Evolutionary conservation across 495 filamentous ascomycete species (phyloP).

Genomic region (Rusavskia elegans): DNA sequence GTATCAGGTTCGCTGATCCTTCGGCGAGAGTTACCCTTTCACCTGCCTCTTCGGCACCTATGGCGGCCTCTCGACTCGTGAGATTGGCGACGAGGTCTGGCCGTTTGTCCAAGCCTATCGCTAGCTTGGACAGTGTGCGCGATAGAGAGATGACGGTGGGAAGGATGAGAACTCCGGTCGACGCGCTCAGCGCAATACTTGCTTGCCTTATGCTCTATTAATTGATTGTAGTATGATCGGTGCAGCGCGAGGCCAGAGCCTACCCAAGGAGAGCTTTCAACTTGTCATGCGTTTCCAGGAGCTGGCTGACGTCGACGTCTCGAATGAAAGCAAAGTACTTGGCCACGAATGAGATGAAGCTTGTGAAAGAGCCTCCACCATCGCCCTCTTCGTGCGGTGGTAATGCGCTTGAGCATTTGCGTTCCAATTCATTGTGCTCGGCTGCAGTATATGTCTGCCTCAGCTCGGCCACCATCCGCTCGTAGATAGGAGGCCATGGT

Average conservation of each 20-base stretch:
- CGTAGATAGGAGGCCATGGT: slow-evolving; percentile 47
- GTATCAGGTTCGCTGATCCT: slow-evolving; percentile 68
- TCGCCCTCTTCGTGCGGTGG: slow-evolving; percentile 35
- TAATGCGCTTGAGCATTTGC: slow-evolving; percentile 38
- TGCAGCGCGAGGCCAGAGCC: slow-evolving; percentile 10
- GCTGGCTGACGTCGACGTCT: slow-evolving; percentile 57
- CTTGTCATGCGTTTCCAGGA: slow-evolving; percentile 57
- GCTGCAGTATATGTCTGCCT: slow-evolving; percentile 34
- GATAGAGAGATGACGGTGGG: slow-evolving; percentile 64
- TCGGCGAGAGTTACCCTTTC: slow-evolving; percentile 66
- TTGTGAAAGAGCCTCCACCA: slow-evolving; percentile 51
- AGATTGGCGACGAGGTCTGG: slow-evolving; percentile 51
- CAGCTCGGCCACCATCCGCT: slow-evolving; percentile 49
- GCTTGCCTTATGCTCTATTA: slow-evolving; percentile 38
- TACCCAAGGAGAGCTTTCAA: slow-evolving; percentile 60
- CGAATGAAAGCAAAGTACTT: slow-evolving; percentile 66
- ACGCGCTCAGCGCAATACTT: slow-evolving; percentile 61
- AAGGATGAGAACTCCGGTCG: slow-evolving; percentile 62
- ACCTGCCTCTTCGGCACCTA: slow-evolving; percentile 32
- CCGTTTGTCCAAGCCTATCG: slow-evolving; percentile 61
- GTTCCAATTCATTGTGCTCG: slow-evolving; percentile 37
- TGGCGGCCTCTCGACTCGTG: slow-evolving; percentile 24
- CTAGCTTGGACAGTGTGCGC: slow-evolving; percentile 56
- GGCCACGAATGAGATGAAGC: slow-evolving; percentile 61
- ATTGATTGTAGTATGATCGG: neutral